Conservation (phyloP, 2,329 filamentous ascomycete genomes). For the Rutstroemia sp. region DNA sequence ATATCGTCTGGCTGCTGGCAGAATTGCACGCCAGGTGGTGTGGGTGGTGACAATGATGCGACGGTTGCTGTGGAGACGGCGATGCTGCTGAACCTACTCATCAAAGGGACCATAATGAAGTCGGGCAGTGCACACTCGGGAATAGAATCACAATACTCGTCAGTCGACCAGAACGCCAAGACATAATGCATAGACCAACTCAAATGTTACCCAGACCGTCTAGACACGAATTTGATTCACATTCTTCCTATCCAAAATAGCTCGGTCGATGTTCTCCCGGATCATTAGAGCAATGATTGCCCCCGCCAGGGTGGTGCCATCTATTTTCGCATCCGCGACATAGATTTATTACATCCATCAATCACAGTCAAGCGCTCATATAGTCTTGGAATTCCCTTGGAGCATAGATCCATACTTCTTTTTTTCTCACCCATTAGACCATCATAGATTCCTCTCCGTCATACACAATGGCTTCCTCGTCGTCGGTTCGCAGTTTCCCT, state of each 20-base stretch:
- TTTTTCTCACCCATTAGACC: not conserved
- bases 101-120: too few relatives aligned
- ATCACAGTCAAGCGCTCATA: not conserved
- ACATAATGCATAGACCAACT: too few relatives aligned
- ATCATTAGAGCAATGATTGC: not conserved
- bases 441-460: not conserved
- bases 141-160: too few relatives aligned
- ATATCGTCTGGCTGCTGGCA: too few relatives aligned
- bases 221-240: not conserved
- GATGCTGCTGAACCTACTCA: too few relatives aligned
- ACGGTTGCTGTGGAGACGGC: too few relatives aligned
- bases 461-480: constrained; percentile 19
- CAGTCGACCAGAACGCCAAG: too few relatives aligned
- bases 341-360: not conserved
- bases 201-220: too few relatives aligned
- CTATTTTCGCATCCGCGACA: not conserved
- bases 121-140: too few relatives aligned
- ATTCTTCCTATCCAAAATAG: not conserved
- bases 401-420: not conserved
- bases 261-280: constrained; percentile 10
- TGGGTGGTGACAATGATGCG: too few relatives aligned
- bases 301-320: too few relatives aligned
- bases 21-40: too few relatives aligned
- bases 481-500: constrained; percentile 45
- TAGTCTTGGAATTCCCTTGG: not conserved